A percentile compares a stretch with the other conserved stretches of the same genome.
These are phyloP conservation scores for Cryptomeria japonica DNA, from an alignment of 75 land plant genomes.

Conservation along the genomic window DNA sequence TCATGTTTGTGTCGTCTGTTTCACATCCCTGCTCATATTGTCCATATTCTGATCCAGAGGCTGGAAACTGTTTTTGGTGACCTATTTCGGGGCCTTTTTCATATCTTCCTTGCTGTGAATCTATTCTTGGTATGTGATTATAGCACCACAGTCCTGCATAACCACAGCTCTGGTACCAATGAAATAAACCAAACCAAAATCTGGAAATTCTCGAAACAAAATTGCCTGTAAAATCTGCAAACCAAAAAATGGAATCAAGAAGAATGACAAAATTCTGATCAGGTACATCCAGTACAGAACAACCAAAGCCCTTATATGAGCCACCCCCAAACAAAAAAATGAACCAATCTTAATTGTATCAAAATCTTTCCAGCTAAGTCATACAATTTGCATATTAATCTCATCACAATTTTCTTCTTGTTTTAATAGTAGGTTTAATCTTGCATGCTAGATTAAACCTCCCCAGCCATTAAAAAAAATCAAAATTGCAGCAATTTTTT, in stretches of 20 bases:
- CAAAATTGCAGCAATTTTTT: too few species aligned
- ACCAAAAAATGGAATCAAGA: not conserved
- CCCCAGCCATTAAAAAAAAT: not conserved
- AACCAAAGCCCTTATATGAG: not conserved
- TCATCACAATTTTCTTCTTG: not conserved
- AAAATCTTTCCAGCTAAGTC: not conserved
- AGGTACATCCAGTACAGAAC: not conserved
- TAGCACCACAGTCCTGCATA: not conserved
- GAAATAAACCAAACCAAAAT: not conserved
- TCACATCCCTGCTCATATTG: not conserved
- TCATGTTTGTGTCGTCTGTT: not conserved
- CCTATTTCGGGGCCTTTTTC: not conserved
- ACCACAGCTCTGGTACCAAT: not conserved
- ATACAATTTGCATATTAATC: not conserved
- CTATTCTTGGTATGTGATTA: not conserved
- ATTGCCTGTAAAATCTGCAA: not conserved
- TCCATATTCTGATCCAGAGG: not conserved
- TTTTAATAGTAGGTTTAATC: not conserved
- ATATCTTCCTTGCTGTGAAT: not conserved
- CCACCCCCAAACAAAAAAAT: not conserved
- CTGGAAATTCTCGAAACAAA: not conserved
- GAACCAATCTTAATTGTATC: not conserved
- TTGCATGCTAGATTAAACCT: not conserved
- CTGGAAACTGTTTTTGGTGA: not conserved
- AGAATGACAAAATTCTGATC: too few species aligned